These are phyloP conservation scores for Zygosaccharomyces rouxii DNA, from an alignment of 805 yeast species.

Conservation along the genomic window DNA sequence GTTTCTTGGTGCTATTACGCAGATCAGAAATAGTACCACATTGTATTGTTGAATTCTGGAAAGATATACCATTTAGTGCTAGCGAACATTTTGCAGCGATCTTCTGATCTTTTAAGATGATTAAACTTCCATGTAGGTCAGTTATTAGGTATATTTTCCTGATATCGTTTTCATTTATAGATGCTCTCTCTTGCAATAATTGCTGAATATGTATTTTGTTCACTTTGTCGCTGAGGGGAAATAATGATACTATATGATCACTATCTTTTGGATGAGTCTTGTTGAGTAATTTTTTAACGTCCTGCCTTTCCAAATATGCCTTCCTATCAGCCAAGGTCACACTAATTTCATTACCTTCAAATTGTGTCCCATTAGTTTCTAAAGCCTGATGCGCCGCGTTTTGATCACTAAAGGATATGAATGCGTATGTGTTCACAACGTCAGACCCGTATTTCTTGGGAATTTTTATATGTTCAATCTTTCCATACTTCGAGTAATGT, in stretches of 20 bases:
- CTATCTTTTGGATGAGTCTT: background rate
- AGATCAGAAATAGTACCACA: conserved; percentile 37
- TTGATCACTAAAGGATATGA: conserved; percentile 45
- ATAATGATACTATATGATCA: conserved; percentile 21
- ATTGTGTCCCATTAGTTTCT: conserved; percentile 36
- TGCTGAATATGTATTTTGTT: conserved; percentile 21
- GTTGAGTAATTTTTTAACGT: conserved; percentile 29
- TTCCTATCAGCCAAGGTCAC: conserved; percentile 47
- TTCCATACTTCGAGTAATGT: conserved; percentile 48
- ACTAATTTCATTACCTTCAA: conserved; percentile 46
- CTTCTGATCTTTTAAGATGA: conserved; percentile 41
- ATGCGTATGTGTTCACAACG: conserved; percentile 51
- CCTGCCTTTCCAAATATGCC: conserved; percentile 34
- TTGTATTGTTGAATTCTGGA: conserved; percentile 35
- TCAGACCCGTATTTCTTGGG: conserved; percentile 37
- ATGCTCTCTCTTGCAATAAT: conserved; percentile 14
- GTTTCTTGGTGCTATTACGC: conserved; percentile 10
- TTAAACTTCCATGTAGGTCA: conserved; percentile 44
- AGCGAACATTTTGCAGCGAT: conserved; percentile 52
- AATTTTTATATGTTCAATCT: conserved; percentile 44
- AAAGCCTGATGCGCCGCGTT: conserved; percentile 48
- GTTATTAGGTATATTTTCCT: conserved; percentile 44
- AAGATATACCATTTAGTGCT: conserved; percentile 37
- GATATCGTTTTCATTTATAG: conserved; percentile 26
- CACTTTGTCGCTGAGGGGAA: conserved; percentile 29